phyloP scores from a whole-genome alignment of 441 rosid species.

The Mallotus repandus region DNA sequence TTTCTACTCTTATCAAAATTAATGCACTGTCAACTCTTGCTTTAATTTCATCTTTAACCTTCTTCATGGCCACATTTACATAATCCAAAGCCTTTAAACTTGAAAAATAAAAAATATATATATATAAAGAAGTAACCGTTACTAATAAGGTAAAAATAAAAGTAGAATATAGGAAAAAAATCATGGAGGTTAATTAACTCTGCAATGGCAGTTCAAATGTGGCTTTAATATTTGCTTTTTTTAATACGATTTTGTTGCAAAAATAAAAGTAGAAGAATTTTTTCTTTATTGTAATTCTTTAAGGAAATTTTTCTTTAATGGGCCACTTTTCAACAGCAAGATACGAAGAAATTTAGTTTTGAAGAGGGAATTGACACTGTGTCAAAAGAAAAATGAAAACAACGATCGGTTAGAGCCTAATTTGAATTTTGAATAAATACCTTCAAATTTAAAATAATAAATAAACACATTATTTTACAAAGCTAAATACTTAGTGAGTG shows the following conservation, averaged over 20 bases:
- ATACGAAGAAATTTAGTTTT: background rate
- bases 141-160: background rate
- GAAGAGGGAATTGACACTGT: too few species aligned
- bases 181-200: too few species aligned
- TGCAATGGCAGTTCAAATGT: background rate
- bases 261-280: background rate
- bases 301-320: background rate
- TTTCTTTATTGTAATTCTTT: background rate
- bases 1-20: background rate
- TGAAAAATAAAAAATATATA: too few species aligned
- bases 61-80: background rate
- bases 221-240: background rate
- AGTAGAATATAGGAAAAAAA: background rate
- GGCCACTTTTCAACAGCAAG: background rate
- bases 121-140: background rate
- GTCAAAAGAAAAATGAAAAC: background rate
- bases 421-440: constrained; percentile 12
- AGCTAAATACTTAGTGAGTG: too few species aligned
- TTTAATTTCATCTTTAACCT: background rate
- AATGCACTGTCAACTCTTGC: background rate
- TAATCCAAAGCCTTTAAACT: too few species aligned
- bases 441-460: too few species aligned
- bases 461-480: too few species aligned
- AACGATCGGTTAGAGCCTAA: background rate
- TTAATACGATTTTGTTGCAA: background rate